Evolutionary conservation across 2,329 filamentous ascomycete genomes (phyloP).

Genomic region (Lecanosticta acicola): DNA sequence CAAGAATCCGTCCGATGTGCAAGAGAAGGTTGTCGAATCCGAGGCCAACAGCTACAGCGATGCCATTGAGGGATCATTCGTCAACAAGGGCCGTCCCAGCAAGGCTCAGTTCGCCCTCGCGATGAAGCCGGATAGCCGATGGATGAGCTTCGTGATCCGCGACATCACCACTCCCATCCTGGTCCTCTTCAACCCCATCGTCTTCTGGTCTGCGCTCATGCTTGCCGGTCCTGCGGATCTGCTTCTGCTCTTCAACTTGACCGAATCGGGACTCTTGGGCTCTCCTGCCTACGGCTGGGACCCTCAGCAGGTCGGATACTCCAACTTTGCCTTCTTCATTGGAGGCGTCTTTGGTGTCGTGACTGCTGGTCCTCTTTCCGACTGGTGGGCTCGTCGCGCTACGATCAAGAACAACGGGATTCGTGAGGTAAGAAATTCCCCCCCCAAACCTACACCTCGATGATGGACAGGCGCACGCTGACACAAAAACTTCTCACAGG

Average conservation of each 20-base stretch:
- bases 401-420: slow-evolving; percentile 52
- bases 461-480: no score
- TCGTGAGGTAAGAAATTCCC: slow-evolving; percentile 37
- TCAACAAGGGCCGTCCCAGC: slow-evolving; percentile 36
- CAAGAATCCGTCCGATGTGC: slow-evolving; percentile 19
- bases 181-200: slow-evolving; percentile 44
- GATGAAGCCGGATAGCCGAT: slow-evolving; percentile 35
- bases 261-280: slow-evolving; percentile 44
- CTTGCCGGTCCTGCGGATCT: slow-evolving; percentile 35
- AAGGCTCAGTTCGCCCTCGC: slow-evolving; percentile 36
- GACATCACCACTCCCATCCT: slow-evolving; percentile 38
- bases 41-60: slow-evolving; percentile 25
- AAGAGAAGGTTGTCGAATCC: slow-evolving; percentile 27
- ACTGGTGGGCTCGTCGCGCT: slow-evolving; percentile 46
- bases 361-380: slow-evolving; percentile 52
- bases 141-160: slow-evolving; percentile 39
- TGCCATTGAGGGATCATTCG: slow-evolving; percentile 13
- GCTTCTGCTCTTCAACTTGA: slow-evolving; percentile 48
- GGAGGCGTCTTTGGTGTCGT: slow-evolving; percentile 40
- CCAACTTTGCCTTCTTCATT: slow-evolving; percentile 44
- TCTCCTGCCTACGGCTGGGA: slow-evolving; percentile 41
- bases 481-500: no score
- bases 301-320: slow-evolving; percentile 43
- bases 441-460: no score
- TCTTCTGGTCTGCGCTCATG: slow-evolving; percentile 36